These are phyloP conservation scores for Emmonsia crescens DNA, from an alignment of 2,329 filamentous ascomycete species.

Conservation along the genomic window DNA sequence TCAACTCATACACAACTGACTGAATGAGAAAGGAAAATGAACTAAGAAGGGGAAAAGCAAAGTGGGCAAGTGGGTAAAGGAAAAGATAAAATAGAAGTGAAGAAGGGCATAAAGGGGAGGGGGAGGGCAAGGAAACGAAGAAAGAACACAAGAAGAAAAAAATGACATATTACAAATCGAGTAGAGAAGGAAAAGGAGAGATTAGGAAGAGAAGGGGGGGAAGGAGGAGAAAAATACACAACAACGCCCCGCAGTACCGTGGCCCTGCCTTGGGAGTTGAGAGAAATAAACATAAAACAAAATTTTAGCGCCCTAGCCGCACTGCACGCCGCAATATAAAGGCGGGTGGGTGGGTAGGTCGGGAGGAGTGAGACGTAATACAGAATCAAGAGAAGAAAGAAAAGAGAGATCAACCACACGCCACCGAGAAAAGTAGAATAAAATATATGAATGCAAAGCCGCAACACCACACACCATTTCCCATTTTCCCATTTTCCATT, in stretches of 20 bases:
- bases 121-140: slow-evolving; percentile 1
- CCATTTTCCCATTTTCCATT: background rate
- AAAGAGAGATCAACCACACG: background rate
- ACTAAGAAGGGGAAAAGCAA: background rate
- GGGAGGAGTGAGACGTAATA: background rate
- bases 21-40: background rate
- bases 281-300: background rate
- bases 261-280: background rate
- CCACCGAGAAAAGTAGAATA: background rate
- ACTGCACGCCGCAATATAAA: too few species aligned
- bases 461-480: background rate
- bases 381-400: background rate
- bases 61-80: background rate
- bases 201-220: background rate
- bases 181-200: background rate
- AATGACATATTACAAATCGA: background rate
- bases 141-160: slow-evolving; percentile 3
- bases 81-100: background rate
- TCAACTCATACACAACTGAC: background rate
- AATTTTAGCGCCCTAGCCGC: background rate
- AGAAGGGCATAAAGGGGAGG: slow-evolving; percentile 3
- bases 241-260: slow-evolving; percentile 11
- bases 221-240: slow-evolving; percentile 9
- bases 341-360: slow-evolving; percentile 2
- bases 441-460: background rate